Base-by-base conservation (phyloP, 2,329 filamentous ascomycete genomes). In the Clonostachys solani region DNA sequence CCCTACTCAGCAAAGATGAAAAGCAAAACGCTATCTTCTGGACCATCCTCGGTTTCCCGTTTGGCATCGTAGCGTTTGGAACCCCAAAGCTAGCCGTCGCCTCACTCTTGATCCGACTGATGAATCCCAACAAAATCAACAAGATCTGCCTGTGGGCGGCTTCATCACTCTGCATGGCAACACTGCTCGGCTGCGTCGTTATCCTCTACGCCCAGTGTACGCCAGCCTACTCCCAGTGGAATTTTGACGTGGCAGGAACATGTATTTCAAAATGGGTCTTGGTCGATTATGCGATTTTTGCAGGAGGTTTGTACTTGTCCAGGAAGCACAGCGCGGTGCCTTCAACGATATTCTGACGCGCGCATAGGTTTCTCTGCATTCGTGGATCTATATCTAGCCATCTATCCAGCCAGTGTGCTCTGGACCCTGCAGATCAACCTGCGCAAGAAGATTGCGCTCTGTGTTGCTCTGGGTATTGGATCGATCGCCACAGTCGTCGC, bases 31-130 rank as follows among this genome's bases (percentile, higher is more conserved):
- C 36, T 16, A 44, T 44, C 46, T 34, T 66, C 35, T 72, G 60
- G 52, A 70, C 64, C 6, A 56, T 66, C 13, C 52, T 62, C 35
- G 63, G 59, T 17, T 72, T 72, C 47, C 53, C 57, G 0, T 61
- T 65, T 3, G 66, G 67, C 4, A 53, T 72, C 12, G 49, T 68
- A 47, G 64, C 66, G 3, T 71, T 73, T 46, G 60, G 52, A 2
- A 43, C 71, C 2, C 70, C 69, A 5, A 73, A 73, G 54, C 57
- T 72, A 7, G 68, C 67, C 34, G 67, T 70, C 37, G 61, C 69
- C 8, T 55, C 60, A 3, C 60, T 73, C 5, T 56, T 73, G 5
- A 58, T 58, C 5, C 62, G 64, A 7, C 58, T 72, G 12, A 53
- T 72, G 44, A 68, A 68, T 50, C 68, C 70, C 1, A 56, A 58